Evolutionary conservation across 805 yeast species (phyloP).

Genomic region (Saturnispora sanitii): DNA sequence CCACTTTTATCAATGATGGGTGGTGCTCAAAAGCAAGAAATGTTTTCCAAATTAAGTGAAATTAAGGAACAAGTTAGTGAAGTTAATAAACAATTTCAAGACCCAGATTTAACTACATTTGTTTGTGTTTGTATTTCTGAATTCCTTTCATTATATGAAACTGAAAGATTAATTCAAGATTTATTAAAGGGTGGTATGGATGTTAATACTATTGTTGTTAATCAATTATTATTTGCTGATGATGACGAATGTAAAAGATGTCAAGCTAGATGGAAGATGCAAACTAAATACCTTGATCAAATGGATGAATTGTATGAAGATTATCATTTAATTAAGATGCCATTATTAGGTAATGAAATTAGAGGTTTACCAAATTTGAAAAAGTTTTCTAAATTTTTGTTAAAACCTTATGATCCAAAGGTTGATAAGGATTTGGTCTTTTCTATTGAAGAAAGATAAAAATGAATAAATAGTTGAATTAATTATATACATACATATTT

Average conservation of each 20-base stretch:
- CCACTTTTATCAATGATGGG: constrained; percentile 84
- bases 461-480: too few species aligned
- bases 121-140: constrained; percentile 97
- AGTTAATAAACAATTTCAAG: constrained; percentile 89
- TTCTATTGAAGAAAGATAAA: constrained; percentile 41
- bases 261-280: constrained; percentile 90
- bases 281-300: constrained; percentile 86
- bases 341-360: constrained; percentile 88
- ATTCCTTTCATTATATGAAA: constrained; percentile 89
- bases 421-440: constrained; percentile 44
- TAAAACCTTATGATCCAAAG: constrained; percentile 67
- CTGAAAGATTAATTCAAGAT: constrained; percentile 97
- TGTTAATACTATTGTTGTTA: constrained; percentile 91
- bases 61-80: constrained; percentile 73
- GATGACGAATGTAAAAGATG: constrained; percentile 83
- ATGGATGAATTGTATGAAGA: constrained; percentile 95
- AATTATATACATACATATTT: too few species aligned
- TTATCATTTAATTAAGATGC: constrained; percentile 92
- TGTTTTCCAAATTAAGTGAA: constrained; percentile 69
- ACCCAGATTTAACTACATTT: constrained; percentile 91
- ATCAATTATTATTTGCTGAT: constrained; percentile 84
- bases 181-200: constrained; percentile 91
- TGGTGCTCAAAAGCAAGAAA: constrained; percentile 51
- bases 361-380: constrained; percentile 84
- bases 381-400: constrained; percentile 71